Evolutionary conservation across 202 grass and related monocot genomes (phyloP), one percentile per base, ranked within the genome.

Genomic region (Panicum virgatum): DNA sequence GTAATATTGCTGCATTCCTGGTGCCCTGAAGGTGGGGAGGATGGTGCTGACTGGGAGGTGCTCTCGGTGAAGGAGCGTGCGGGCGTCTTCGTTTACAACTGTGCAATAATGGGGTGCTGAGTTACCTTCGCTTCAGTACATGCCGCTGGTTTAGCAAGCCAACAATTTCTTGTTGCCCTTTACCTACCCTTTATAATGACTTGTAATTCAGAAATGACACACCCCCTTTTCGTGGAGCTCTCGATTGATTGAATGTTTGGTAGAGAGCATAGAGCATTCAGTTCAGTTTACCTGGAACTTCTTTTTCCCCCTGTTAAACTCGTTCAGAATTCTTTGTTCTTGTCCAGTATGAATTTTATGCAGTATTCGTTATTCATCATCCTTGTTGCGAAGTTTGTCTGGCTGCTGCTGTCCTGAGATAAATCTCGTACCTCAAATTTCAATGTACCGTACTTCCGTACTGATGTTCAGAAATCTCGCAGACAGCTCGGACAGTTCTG

Each of bases 31-130:
- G 84, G 75, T 68, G 85, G 64, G 71, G 81, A 81, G 39, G 79
- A 56, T 19, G 80, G 40, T 83, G 82, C 47, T 53, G 84, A 93
- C 74, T 94, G 92, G 91, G 89, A 97, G 80, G 72, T 94, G 74
- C 87, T 97, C 18, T 91, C 86, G 11, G 73, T 89, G 57, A 94
- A 85, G 78, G 85, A 94, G 39, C 69, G 87, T 1, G 89, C 89
- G 1, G 91, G 94, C 15, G 89, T 82, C 47, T 94, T 97, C 45
- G 94, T 94, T 61, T 79, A 94, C 81, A 97, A 94, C 76, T 90
- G 89, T 46, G 91, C 92, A 80, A 89, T 97, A 91, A 97, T 94
- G 94, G 92, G 94, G 69, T 97, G 94, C 85, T 97, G 71, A 97
- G 69, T 75, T 54, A 61, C 79, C 63, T 54, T 61, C 20, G 19